A percentile compares a stretch with the other conserved stretches of the same genome.
These are phyloP conservation scores for Nicotiana paniculata DNA, from an alignment of 257 asterid species.

Conservation along the genomic window DNA sequence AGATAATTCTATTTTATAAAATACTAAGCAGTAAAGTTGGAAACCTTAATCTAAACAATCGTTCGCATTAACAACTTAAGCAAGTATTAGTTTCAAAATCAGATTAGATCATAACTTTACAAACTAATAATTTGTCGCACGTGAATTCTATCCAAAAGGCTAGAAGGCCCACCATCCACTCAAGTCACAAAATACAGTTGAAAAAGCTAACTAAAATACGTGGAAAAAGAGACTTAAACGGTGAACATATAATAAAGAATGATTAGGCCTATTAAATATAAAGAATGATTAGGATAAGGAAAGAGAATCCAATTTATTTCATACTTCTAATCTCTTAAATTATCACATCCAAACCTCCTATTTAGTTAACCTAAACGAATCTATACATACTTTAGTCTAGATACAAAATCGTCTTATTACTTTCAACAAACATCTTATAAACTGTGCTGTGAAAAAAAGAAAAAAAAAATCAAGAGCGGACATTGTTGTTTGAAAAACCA, in stretches of 20 bases:
- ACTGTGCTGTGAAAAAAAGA: too few relatives aligned
- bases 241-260: not conserved
- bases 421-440: not conserved
- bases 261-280: not conserved
- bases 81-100: not conserved
- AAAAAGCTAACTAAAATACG: not conserved
- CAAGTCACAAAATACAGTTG: too few relatives aligned
- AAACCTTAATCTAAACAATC: not conserved
- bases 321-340: not conserved
- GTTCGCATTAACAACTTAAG: not conserved
- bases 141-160: not conserved
- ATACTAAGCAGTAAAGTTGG: not conserved
- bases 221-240: not conserved
- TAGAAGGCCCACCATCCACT: not conserved
- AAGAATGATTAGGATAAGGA: not conserved
- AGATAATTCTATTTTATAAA: not conserved
- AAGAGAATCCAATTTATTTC: not conserved
- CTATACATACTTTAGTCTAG: not conserved
- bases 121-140: not conserved
- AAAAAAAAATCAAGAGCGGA: not conserved
- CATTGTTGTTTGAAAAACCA: constrained; percentile 6
- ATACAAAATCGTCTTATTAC: not conserved
- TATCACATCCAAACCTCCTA: not conserved
- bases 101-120: not conserved
- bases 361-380: not conserved